phyloP scores from a whole-genome alignment of 2,329 filamentous ascomycete genomes.

The Cercospora sesami region DNA sequence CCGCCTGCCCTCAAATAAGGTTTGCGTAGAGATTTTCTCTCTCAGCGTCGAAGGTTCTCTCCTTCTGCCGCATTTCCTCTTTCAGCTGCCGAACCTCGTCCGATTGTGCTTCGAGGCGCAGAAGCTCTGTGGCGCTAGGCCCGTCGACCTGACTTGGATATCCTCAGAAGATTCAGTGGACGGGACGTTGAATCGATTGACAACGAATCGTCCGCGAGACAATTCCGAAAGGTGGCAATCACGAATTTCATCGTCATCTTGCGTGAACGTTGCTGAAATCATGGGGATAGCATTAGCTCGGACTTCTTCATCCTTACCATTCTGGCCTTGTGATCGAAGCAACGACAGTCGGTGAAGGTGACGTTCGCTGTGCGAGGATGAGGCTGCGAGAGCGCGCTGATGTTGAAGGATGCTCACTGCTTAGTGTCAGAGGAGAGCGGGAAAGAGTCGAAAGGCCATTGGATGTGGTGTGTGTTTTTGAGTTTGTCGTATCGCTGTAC shows the following conservation, averaged over 20 bases:
- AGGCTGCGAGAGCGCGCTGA: background rate
- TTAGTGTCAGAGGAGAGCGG: background rate
- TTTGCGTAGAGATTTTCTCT: background rate
- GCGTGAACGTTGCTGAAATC: background rate
- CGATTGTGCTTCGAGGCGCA: background rate
- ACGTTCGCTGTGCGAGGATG: background rate
- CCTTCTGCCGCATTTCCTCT: slow-evolving; percentile 11
- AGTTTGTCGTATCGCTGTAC: background rate
- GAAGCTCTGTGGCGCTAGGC: background rate
- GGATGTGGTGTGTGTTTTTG: background rate
- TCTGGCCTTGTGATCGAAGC: background rate
- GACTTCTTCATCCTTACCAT: background rate
- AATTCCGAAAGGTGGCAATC: background rate
- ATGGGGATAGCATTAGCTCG: background rate
- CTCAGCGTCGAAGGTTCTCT: slow-evolving; percentile 3
- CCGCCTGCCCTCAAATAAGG: background rate
- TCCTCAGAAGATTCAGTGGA: background rate
- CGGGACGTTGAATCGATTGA: background rate
- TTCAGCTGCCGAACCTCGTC: slow-evolving; percentile 13
- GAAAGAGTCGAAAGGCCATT: background rate
- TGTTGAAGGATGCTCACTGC: background rate
- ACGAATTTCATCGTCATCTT: background rate
- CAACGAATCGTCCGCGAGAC: background rate
- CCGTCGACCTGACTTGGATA: background rate
- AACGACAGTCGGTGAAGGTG: background rate